Evolutionary conservation across 176 grass and related monocot species (phyloP), one percentile per base, ranked within the genome.

Genomic region (Triticum timopheevii): DNA sequence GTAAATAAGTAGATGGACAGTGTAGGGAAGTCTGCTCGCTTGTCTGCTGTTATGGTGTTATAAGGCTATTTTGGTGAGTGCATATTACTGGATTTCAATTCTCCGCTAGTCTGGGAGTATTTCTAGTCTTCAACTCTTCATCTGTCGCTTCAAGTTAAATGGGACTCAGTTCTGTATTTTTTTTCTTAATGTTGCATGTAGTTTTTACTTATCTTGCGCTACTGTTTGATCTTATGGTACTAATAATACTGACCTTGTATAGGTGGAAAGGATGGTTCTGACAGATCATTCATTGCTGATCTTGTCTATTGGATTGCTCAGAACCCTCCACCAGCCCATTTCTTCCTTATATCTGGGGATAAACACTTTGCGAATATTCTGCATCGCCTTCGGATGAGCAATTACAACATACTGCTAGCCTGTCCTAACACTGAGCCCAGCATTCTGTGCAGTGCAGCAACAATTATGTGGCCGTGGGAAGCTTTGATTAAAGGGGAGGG

Each of bases 301-400:
- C 84, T 99, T 78, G 74, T 99, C 59, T 85, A 86, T 44, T 99
- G 93, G 93, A 91, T 92, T 72, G 49, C 92, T 75, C 85, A 99
- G 62, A 99, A 99, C n/a, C 97, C 97, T n/a, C 97, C 97, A 40
- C 97, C 97, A 17, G 90, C 39, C 25, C 94, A 99, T 89, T 93
- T 99, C 75, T 99, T 99, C 83, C 83, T 99, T 50, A 96, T 99
- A 83, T 94, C 97, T 30, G 89, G 92, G 52, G 92, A 96, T 67
- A 91, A 24, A 40, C 87, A 98, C 34, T 94, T 96, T 20, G 79
- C 92, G 19, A 98, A 89, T 73, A 91, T 96, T 39, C 84, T 98
- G 70, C 97, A 98, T 76, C 92, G 94, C 8, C 78, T 98, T 65
- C 83, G 97, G 81, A 98, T 98, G 96, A 93, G 74, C 77, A 99